Conservation (phyloP, 164 flowering plant species). For the Warburgia ugandensis region DNA sequence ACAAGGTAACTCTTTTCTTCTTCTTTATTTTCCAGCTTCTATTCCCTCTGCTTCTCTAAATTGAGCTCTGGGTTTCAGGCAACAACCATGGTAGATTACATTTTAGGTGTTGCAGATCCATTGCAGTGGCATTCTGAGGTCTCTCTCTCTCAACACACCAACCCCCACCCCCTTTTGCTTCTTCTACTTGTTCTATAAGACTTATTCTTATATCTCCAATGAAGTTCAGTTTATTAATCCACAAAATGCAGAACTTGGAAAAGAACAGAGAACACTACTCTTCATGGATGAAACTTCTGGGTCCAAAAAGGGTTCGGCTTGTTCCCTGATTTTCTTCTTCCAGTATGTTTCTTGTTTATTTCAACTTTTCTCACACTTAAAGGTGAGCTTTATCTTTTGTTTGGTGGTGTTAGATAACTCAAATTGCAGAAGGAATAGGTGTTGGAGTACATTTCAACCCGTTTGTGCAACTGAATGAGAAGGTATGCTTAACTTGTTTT, state of each 20-base stretch:
- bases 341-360: background rate
- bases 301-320: constrained; percentile 56
- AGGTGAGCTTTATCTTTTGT: background rate
- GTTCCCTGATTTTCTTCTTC: background rate
- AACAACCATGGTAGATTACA: constrained; percentile 74
- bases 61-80: background rate
- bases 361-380: background rate
- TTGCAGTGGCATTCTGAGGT: constrained; percentile 89
- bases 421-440: constrained; percentile 70
- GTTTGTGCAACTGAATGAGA: constrained; percentile 52
- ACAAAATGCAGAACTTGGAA: constrained; percentile 63
- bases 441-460: constrained; percentile 97
- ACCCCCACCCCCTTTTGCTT: background rate
- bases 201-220: background rate
- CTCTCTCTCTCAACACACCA: background rate
- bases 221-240: too few relatives aligned
- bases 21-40: background rate
- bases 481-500: constrained; percentile 29
- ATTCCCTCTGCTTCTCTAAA: background rate
- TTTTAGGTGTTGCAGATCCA: constrained; percentile 87
- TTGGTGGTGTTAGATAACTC: constrained; percentile 44
- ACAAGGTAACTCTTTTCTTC: constrained; percentile 40
- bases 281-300: constrained; percentile 60
- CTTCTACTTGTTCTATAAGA: background rate
- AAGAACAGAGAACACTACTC: constrained; percentile 73